Conservation (phyloP, 805 yeast species). For the Zygosaccharomyces rouxii region DNA sequence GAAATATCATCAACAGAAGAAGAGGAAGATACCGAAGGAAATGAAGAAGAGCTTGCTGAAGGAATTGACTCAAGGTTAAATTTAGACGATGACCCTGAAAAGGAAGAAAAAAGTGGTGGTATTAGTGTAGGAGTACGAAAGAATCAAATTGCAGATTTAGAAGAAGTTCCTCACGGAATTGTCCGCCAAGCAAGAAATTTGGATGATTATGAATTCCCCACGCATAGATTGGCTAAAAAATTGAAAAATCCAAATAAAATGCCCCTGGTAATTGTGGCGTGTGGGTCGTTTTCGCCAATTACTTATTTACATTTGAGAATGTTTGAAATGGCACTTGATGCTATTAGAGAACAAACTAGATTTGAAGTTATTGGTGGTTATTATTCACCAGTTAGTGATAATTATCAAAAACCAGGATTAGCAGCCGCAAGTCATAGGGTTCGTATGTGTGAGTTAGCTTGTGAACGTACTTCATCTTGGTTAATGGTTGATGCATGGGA, state of each 20-base stretch:
- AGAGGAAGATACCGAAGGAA: constrained; percentile 24
- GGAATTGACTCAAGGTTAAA: constrained; percentile 9
- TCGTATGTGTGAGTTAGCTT: constrained; percentile 96
- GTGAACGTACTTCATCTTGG: constrained; percentile 96
- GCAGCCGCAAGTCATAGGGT: constrained; percentile 89
- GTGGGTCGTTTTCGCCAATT: constrained; percentile 95
- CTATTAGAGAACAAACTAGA: constrained; percentile 83
- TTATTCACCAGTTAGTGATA: constrained; percentile 91
- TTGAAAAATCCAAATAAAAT: constrained; percentile 70
- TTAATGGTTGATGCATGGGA: constrained; percentile 99
- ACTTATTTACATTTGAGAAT: constrained; percentile 91
- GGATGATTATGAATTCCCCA: constrained; percentile 73
- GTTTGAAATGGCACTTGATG: constrained; percentile 98
- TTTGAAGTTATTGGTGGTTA: constrained; percentile 96
- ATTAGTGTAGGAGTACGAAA: constrained; percentile 36
- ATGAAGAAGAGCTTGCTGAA: constrained; percentile 11
- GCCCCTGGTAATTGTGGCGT: constrained; percentile 92
- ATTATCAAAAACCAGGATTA: constrained; percentile 87
- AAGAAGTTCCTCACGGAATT: constrained; percentile 94
- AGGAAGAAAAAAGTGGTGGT: constrained; percentile 14
- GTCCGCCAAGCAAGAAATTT: constrained; percentile 76
- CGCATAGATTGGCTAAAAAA: constrained; percentile 71
- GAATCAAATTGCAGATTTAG: constrained; percentile 82
- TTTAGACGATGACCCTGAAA: constrained; percentile 10
- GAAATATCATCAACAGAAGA: constrained; percentile 45